These are phyloP conservation scores for Theileria orientalis DNA, from an alignment of 169 alveolate species.

Conservation along the genomic window DNA sequence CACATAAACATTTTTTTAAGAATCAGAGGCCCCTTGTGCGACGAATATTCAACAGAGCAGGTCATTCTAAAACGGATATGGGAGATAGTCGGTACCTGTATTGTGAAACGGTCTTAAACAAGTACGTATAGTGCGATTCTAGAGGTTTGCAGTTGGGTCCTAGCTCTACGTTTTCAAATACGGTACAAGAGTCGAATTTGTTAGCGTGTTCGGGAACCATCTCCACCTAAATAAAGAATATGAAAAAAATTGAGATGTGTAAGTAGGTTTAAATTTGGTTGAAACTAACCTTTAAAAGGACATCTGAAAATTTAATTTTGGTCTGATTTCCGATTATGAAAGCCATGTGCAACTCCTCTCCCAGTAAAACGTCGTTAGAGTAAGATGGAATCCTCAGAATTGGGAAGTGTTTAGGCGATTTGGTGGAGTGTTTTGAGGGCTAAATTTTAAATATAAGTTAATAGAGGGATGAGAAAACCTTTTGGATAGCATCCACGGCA, in stretches of 20 bases:
- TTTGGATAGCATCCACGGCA: not conserved
- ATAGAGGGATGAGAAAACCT: not conserved
- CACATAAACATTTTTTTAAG: conserved; percentile 31
- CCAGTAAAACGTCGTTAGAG: conserved; percentile 38
- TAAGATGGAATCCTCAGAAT: conserved; percentile 33
- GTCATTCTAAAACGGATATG: conserved; percentile 1
- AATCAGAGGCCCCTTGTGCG: conserved; percentile 16
- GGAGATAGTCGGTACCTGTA: not conserved
- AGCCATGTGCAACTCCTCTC: conserved; percentile 41
- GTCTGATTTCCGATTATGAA: conserved; percentile 20
- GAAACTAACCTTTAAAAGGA: conserved; percentile 22
- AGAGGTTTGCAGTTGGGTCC: conserved; percentile 30
- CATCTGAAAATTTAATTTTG: conserved; percentile 22
- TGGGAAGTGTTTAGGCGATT: conserved; percentile 6
- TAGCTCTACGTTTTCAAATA: conserved; percentile 17
- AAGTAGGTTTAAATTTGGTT: not conserved
- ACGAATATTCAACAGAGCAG: conserved; percentile 16
- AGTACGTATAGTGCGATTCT: conserved; percentile 11
- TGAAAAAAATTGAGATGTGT: not conserved
- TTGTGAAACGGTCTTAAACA: conserved; percentile 6
- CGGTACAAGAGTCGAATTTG: conserved; percentile 8
- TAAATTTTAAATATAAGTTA: not conserved
- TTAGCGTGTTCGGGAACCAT: conserved; percentile 19
- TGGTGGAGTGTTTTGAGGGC: not conserved
- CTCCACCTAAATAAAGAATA: conserved; percentile 45